A percentile compares a stretch with the other conserved stretches of the same genome.
phyloP scores from a whole-genome alignment of 495 filamentous ascomycete genomes.

The Extremus antarcticus region DNA sequence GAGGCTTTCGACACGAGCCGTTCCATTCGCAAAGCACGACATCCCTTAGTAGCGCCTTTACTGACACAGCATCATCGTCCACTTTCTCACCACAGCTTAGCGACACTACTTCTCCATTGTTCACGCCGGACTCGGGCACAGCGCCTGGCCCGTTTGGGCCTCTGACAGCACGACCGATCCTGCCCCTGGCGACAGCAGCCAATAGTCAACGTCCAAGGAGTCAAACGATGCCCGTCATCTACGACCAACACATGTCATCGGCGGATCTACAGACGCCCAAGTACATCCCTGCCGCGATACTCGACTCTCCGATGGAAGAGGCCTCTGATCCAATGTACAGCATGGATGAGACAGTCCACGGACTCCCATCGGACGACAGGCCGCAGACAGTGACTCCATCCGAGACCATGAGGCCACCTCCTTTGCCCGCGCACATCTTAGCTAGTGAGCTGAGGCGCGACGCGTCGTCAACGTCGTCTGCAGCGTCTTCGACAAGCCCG shows the following conservation, averaged over 20 bases:
- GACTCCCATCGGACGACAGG: not conserved
- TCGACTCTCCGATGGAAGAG: constrained; percentile 63
- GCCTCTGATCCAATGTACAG: constrained; percentile 37
- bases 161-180: constrained; percentile 47
- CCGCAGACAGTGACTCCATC: constrained; percentile 9
- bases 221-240: constrained; percentile 66
- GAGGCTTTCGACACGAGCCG: constrained; percentile 49
- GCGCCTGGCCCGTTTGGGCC: constrained; percentile 52
- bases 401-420: constrained; percentile 18
- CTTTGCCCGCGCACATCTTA: constrained; percentile 13
- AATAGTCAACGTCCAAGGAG: constrained; percentile 63
- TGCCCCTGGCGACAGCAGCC: constrained; percentile 45
- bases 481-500: constrained; percentile 32
- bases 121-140: constrained; percentile 56
- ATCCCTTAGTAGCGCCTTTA: constrained; percentile 46
- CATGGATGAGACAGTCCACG: constrained; percentile 42
- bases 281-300: constrained; percentile 45
- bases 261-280: constrained; percentile 58
- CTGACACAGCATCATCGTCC: constrained; percentile 46
- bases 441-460: constrained; percentile 6
- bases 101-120: constrained; percentile 81
- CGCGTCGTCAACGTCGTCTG: constrained; percentile 5
- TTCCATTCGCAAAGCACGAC: constrained; percentile 47
- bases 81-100: constrained; percentile 59
- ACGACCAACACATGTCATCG: constrained; percentile 60